Percentiles rank a stretch among this genome's conserved stretches.
These are phyloP conservation scores for Yarrowia sp. DNA, from an alignment of 805 yeast species.

Conservation along the genomic window DNA sequence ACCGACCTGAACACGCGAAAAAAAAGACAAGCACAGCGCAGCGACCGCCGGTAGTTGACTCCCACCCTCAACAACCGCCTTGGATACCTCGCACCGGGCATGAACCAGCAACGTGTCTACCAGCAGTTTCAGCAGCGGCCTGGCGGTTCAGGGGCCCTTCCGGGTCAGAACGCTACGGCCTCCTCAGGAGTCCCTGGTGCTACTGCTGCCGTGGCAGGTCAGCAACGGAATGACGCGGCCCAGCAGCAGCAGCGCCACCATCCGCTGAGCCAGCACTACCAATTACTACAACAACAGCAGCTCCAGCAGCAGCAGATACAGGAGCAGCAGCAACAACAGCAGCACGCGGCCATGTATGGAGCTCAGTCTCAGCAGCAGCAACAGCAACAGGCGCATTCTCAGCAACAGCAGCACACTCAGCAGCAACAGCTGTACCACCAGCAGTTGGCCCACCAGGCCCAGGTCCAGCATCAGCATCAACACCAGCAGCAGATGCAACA, in stretches of 20 bases:
- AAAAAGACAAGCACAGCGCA: neutral
- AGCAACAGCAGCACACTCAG: neutral
- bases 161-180: neutral
- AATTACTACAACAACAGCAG: conserved; percentile 2
- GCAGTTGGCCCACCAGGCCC: neutral
- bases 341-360: neutral
- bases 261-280: neutral
- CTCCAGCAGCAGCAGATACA: neutral
- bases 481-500: conserved; percentile 2
- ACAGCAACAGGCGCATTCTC: neutral
- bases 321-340: neutral
- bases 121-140: conserved; percentile 19
- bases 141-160: conserved; percentile 5
- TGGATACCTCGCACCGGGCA: neutral
- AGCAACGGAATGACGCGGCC: neutral
- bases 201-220: neutral
- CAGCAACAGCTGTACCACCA: neutral
- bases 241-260: neutral
- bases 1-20: neutral
- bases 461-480: neutral
- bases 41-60: neutral
- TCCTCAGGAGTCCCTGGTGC: neutral
- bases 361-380: neutral
- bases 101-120: conserved; percentile 21
- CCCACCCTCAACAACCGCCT: neutral